Percentiles rank a stretch among this genome's conserved stretches.
phyloP scores from a whole-genome alignment of 2,329 filamentous ascomycete genomes.

The Polytolypa hystricis region DNA sequence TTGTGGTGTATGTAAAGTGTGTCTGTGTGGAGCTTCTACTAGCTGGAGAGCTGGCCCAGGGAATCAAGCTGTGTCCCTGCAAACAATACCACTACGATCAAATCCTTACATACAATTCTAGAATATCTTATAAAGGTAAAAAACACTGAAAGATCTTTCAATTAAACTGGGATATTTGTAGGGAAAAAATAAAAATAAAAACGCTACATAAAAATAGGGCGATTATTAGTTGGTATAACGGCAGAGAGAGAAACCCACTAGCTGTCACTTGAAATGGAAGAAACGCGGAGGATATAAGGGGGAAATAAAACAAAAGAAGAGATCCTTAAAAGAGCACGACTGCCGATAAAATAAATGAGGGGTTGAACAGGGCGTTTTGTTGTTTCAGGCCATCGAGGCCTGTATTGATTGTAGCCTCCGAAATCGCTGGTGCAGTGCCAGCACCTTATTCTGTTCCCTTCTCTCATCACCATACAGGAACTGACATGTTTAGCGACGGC shows the following conservation, averaged over 20 bases:
- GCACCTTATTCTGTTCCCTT: constrained; percentile 12
- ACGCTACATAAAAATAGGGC: constrained; percentile 29
- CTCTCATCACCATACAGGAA: constrained; percentile 5
- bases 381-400: constrained; percentile 4
- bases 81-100: no score
- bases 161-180: constrained; percentile 17
- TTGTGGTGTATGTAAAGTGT: background rate
- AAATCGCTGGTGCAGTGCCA: no score
- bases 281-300: background rate
- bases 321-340: constrained; percentile 19
- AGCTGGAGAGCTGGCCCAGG: no score
- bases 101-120: constrained; percentile 4
- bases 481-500: constrained; percentile 58
- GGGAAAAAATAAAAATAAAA: constrained; percentile 18
- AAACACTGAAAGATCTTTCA: no score
- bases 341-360: constrained; percentile 13
- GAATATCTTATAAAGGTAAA: constrained; percentile 15
- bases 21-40: no score
- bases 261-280: constrained; percentile 24
- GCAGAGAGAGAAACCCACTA: constrained; percentile 32
- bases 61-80: no score
- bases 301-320: constrained; percentile 24
- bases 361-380: no score
- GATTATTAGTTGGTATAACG: constrained; percentile 30
- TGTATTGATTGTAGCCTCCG: background rate